Conservation (phyloP, 768 basidiomycete genomes). For the Termitomyces sp. region DNA sequence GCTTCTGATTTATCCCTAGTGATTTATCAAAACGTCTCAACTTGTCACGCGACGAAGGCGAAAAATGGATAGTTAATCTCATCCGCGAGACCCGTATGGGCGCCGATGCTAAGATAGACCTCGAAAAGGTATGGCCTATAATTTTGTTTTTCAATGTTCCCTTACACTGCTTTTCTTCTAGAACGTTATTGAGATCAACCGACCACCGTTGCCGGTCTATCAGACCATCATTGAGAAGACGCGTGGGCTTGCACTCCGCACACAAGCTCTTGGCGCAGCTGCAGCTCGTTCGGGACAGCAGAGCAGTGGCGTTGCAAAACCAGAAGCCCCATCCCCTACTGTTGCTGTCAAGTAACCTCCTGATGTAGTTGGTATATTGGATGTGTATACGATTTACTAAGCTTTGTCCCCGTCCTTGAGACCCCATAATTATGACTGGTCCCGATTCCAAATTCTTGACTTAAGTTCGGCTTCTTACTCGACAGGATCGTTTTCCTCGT, state of each 20-base stretch:
- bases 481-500: slow-evolving; percentile 3
- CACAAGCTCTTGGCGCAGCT: slow-evolving; percentile 85
- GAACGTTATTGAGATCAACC: slow-evolving; percentile 96
- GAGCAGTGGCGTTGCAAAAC: slow-evolving; percentile 10
- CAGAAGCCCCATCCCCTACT: slow-evolving; percentile 16
- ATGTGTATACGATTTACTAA: slow-evolving; percentile 5
- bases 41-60: slow-evolving; percentile 91
- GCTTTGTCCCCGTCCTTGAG: neutral
- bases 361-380: slow-evolving; percentile 10
- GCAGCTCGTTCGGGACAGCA: slow-evolving; percentile 34
- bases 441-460: neutral
- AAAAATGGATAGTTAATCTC: slow-evolving; percentile 99
- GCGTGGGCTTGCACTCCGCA: slow-evolving; percentile 85
- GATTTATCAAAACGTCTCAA: slow-evolving; percentile 93
- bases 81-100: slow-evolving; percentile 97
- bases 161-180: slow-evolving; percentile 24
- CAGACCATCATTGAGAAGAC: slow-evolving; percentile 96
- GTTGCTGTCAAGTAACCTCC: slow-evolving; percentile 20
- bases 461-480: neutral
- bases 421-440: neutral
- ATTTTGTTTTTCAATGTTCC: neutral
- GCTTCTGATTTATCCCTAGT: slow-evolving; percentile 32
- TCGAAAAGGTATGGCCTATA: slow-evolving; percentile 69
- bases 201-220: slow-evolving; percentile 85
- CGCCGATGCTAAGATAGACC: slow-evolving; percentile 95